Evolutionary conservation across 768 basidiomycete species (phyloP).

Genomic region (Kwoniella bestiolae): DNA sequence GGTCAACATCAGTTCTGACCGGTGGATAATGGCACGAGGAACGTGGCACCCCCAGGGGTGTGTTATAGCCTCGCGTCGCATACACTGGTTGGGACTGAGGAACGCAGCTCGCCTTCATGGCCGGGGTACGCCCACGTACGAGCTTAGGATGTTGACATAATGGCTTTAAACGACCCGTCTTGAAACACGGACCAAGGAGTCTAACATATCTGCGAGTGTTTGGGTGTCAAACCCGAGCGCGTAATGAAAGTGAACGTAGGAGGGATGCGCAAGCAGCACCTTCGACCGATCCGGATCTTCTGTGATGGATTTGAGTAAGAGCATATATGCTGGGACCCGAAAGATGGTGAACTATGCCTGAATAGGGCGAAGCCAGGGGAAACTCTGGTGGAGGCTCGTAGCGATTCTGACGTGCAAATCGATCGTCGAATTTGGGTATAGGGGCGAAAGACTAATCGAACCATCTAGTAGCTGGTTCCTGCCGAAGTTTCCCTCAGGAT

Average conservation of each 20-base stretch:
- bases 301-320: constrained; percentile 77
- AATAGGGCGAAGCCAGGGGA: constrained; percentile 92
- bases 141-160: constrained; percentile 77
- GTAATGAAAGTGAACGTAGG: constrained; percentile 75
- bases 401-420: constrained; percentile 96
- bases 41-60: constrained; percentile 68
- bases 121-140: constrained; percentile 64
- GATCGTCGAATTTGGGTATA: constrained; percentile 94
- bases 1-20: constrained; percentile 72
- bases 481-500: constrained; percentile 84
- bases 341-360: constrained; percentile 90
- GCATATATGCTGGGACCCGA: constrained; percentile 84
- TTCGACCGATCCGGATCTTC: constrained; percentile 75
- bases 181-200: constrained; percentile 87
- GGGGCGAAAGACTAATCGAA: constrained; percentile 94
- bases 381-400: constrained; percentile 95
- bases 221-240: constrained; percentile 72
- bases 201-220: constrained; percentile 81
- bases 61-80: constrained; percentile 69
- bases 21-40: constrained; percentile 66
- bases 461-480: constrained; percentile 92
- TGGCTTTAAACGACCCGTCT: constrained; percentile 80
- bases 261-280: constrained; percentile 67
- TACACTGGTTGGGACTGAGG: constrained; percentile 67
- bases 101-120: constrained; percentile 66